Evolutionary conservation across 805 yeast genomes (phyloP).

Genomic region (Starmerella apis): DNA sequence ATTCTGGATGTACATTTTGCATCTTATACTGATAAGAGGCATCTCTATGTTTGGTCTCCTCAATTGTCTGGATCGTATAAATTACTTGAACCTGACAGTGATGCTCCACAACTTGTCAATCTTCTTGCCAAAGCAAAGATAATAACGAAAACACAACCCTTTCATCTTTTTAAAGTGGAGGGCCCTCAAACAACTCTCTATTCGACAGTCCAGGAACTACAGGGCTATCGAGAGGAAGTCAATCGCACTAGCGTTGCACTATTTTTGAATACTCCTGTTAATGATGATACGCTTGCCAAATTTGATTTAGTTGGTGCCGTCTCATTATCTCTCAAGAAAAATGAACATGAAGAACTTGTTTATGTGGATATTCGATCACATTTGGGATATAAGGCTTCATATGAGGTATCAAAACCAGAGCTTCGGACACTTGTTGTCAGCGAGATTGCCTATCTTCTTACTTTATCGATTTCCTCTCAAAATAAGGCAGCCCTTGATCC

Average conservation of each 20-base stretch:
- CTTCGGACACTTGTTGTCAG: constrained; percentile 34
- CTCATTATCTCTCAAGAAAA: constrained; percentile 36
- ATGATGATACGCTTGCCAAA: constrained; percentile 31
- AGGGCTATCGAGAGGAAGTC: constrained; percentile 30
- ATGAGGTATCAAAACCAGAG: constrained; percentile 29
- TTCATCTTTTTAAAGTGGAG: constrained; percentile 61
- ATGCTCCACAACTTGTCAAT: constrained; percentile 41
- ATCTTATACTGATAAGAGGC: constrained; percentile 17
- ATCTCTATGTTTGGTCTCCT: constrained; percentile 20
- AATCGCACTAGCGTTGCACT: constrained; percentile 51
- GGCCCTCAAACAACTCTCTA: constrained; percentile 26
- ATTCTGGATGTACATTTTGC: constrained; percentile 40
- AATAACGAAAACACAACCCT: constrained; percentile 69
- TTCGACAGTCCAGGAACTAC: constrained; percentile 33
- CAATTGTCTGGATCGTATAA: constrained; percentile 22
- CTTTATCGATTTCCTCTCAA: constrained; percentile 32
- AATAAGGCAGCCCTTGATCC: constrained; percentile 29
- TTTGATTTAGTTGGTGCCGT: constrained; percentile 37
- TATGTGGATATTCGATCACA: constrained; percentile 20
- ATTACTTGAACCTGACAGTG: constrained; percentile 25
- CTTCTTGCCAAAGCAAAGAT: constrained; percentile 58
- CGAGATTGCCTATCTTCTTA: constrained; percentile 34
- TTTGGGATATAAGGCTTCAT: constrained; percentile 25
- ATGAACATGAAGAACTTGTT: constrained; percentile 21
- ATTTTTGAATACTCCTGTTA: constrained; percentile 44